These are phyloP conservation scores for Capsicum baccatum DNA, from an alignment of 257 asterid species.

Conservation along the genomic window DNA sequence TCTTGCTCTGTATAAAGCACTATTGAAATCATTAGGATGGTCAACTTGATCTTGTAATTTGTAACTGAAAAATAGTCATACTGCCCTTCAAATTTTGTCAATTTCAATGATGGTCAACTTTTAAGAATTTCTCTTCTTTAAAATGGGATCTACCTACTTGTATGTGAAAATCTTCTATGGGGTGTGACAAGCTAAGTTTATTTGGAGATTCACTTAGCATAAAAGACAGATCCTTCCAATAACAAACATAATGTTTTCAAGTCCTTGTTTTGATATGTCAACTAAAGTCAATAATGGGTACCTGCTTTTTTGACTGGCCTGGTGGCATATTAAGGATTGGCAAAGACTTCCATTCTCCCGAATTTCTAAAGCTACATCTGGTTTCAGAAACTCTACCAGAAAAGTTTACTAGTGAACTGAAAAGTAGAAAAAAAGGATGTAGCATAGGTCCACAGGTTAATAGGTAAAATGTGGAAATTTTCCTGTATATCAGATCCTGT, in stretches of 20 bases:
- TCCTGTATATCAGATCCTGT: not conserved
- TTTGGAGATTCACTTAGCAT: not conserved
- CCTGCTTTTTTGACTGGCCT: not conserved
- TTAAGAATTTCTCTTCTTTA: not conserved
- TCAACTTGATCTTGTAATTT: constrained; percentile 19
- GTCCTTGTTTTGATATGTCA: constrained; percentile 18
- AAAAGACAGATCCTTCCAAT: constrained; percentile 7
- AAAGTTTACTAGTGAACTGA: not conserved
- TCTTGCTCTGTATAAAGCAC: not conserved
- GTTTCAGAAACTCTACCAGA: not conserved
- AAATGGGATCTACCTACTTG: not conserved
- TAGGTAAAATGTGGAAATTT: not conserved
- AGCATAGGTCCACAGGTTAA: not conserved
- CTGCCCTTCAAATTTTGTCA: constrained; percentile 11
- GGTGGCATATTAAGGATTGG: constrained; percentile 9
- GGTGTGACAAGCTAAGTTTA: not conserved
- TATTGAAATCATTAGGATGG: not conserved
- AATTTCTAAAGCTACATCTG: constrained; percentile 2
- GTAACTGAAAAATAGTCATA: not conserved
- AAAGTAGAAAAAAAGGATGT: not conserved
- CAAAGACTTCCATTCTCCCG: not conserved
- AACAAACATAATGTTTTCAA: not conserved
- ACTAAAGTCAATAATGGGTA: not conserved
- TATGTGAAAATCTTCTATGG: not conserved
- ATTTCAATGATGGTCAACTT: constrained; percentile 1